phyloP scores from a whole-genome alignment of 306 rosid genomes.

The Myrica gale region DNA sequence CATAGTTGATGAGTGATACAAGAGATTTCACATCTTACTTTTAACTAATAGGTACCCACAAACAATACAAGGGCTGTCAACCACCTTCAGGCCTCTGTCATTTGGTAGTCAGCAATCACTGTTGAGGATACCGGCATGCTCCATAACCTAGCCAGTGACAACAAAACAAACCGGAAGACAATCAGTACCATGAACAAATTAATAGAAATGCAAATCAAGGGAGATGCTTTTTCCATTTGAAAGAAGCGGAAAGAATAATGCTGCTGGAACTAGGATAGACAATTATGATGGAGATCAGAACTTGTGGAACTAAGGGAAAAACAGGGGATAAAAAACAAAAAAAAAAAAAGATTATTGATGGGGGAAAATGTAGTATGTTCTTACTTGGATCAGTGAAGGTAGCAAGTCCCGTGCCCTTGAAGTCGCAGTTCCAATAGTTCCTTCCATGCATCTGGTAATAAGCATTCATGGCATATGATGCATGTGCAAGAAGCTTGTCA shows the following conservation, averaged over 20 bases:
- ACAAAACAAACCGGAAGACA: conserved; percentile 1
- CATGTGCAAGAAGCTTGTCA: conserved; percentile 42
- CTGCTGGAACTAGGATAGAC: neutral
- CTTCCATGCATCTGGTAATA: conserved; percentile 59
- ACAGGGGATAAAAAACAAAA: neutral
- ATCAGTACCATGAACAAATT: neutral
- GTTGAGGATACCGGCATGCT: conserved; percentile 48
- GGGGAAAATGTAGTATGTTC: neutral
- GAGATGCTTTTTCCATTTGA: neutral
- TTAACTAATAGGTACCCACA: neutral
- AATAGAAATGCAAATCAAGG: neutral
- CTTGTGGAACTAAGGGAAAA: neutral
- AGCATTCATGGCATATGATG: conserved; percentile 54
- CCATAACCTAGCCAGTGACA: conserved; percentile 39
- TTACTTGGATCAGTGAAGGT: conserved; percentile 54
- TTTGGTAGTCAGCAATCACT: conserved; percentile 16
- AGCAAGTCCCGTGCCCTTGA: conserved; percentile 43
- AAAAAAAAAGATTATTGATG: neutral
- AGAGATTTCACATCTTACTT: conserved; percentile 1
- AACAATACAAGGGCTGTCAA: conserved; percentile 28
- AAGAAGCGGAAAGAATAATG: neutral
- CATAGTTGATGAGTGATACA: neutral
- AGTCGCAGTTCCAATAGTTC: conserved; percentile 61
- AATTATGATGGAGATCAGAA: neutral
- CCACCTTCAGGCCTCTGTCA: conserved; percentile 9